These are phyloP conservation scores for Pilatotrama ljubarskyi DNA, from an alignment of 768 basidiomycete genomes.

Conservation along the genomic window DNA sequence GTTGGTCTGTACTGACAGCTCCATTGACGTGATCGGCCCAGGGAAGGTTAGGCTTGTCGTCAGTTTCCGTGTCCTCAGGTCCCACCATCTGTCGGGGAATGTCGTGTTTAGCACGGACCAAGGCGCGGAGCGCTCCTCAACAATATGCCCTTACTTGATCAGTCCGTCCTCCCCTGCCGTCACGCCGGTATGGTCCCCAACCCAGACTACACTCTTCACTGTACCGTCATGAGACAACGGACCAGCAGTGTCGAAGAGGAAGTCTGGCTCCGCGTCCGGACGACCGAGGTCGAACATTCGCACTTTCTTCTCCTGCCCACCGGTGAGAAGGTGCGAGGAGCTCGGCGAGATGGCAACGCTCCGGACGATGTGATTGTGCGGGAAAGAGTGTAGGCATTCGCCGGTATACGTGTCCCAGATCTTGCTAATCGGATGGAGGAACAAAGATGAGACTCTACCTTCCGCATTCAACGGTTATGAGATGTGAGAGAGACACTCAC, in stretches of 20 bases:
- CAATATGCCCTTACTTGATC: slow-evolving; percentile 64
- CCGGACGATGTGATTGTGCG: slow-evolving; percentile 97
- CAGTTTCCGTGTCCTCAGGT: slow-evolving; percentile 74
- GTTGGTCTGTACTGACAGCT: slow-evolving; percentile 78
- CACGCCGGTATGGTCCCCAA: slow-evolving; percentile 83
- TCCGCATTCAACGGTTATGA: slow-evolving; percentile 5
- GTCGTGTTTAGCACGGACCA: not conserved
- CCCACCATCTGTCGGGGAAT: slow-evolving; percentile 83
- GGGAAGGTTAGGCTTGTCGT: slow-evolving; percentile 72
- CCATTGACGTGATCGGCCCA: slow-evolving; percentile 90
- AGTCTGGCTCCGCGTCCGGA: slow-evolving; percentile 85
- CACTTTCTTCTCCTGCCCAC: slow-evolving; percentile 97
- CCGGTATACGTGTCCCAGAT: slow-evolving; percentile 96
- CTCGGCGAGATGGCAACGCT: slow-evolving; percentile 84
- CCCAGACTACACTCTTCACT: slow-evolving; percentile 92
- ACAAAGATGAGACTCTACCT: slow-evolving; percentile 1
- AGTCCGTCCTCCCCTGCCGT: slow-evolving; percentile 90
- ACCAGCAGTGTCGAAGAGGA: slow-evolving; percentile 62
- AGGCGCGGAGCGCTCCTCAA: not conserved
- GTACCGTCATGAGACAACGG: slow-evolving; percentile 80
- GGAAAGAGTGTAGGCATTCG: slow-evolving; percentile 87
- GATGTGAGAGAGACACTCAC: slow-evolving; percentile 49
- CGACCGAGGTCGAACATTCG: slow-evolving; percentile 88
- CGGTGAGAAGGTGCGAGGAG: slow-evolving; percentile 73
- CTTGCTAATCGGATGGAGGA: slow-evolving; percentile 56